Evolutionary conservation across 768 basidiomycete species (phyloP).

Genomic region (Podaxis pistillaris): DNA sequence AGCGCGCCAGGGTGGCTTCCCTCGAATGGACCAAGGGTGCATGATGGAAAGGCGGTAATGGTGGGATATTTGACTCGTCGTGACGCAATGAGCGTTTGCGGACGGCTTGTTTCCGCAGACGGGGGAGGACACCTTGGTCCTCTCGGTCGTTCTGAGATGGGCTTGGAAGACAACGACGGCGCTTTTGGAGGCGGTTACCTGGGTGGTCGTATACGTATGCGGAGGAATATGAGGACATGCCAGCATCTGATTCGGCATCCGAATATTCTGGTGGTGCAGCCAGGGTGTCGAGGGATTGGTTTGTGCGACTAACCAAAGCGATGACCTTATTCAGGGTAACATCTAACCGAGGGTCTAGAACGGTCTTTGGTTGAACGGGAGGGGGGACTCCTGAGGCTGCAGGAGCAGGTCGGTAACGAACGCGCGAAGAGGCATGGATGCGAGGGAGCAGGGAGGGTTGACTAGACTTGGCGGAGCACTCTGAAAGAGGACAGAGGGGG

Average conservation of each 20-base stretch:
- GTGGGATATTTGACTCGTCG: conserved; percentile 29
- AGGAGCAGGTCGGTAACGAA: conserved; percentile 34
- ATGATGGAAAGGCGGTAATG: conserved; percentile 16
- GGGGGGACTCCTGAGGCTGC: conserved; percentile 16
- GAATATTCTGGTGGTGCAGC: conserved; percentile 25
- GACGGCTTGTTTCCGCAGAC: conserved; percentile 31
- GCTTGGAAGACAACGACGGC: conserved; percentile 22
- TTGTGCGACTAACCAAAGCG: conserved; percentile 34
- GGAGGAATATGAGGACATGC: conserved; percentile 17
- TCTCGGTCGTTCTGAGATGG: conserved; percentile 16
- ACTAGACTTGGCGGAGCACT: conserved; percentile 26
- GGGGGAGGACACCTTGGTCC: conserved; percentile 31
- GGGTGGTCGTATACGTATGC: conserved; percentile 14
- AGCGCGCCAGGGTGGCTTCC: conserved; percentile 30
- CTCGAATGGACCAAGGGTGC: conserved; percentile 19
- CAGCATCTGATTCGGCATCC: conserved; percentile 26
- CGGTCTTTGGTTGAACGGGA: conserved; percentile 15
- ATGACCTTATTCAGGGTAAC: conserved; percentile 60
- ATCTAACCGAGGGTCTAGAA: conserved; percentile 35
- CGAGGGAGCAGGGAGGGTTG: conserved; percentile 27
- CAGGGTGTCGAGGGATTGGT: conserved; percentile 14
- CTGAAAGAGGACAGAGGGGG: conserved; percentile 29
- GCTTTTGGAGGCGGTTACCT: conserved; percentile 27
- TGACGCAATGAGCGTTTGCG: conserved; percentile 29
- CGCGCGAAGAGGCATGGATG: conserved; percentile 40